phyloP scores from a whole-genome alignment of 1,284 basidiomycete species.

The Meripilus lineatus region DNA sequence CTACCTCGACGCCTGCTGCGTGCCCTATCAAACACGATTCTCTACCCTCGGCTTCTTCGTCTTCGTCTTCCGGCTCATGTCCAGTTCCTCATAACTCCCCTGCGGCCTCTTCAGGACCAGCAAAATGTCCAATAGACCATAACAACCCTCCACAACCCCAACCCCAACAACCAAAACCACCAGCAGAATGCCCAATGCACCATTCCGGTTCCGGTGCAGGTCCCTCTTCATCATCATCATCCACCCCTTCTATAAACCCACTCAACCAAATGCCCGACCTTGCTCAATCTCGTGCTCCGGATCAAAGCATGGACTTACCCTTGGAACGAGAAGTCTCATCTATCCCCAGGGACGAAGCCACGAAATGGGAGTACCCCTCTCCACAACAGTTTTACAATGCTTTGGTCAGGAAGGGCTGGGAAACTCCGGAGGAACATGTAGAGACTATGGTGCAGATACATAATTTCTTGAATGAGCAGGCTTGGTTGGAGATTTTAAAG shows the following conservation, averaged over 20 bases:
- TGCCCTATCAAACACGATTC: slow-evolving; percentile 10
- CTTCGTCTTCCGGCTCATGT: slow-evolving; percentile 30
- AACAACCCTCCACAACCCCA: no score
- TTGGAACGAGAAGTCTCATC: slow-evolving; percentile 76
- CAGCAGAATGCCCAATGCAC: slow-evolving; percentile 42
- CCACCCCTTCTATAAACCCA: slow-evolving; percentile 61
- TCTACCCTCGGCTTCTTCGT: not conserved
- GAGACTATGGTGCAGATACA: slow-evolving; percentile 98
- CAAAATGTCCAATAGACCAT: slow-evolving; percentile 45
- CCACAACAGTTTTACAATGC: slow-evolving; percentile 99
- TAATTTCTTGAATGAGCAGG: slow-evolving; percentile 96
- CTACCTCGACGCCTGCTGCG: slow-evolving; percentile 2
- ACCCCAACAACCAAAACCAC: slow-evolving; percentile 11
- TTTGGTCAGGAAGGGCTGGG: slow-evolving; percentile 94
- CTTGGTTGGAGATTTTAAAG: slow-evolving; percentile 91
- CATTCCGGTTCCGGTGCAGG: slow-evolving; percentile 34
- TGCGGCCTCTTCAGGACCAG: slow-evolving; percentile 20
- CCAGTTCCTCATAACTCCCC: slow-evolving; percentile 33
- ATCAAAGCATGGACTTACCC: slow-evolving; percentile 62
- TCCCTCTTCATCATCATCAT: no score
- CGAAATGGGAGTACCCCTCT: slow-evolving; percentile 93
- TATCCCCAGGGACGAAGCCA: slow-evolving; percentile 71
- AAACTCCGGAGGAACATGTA: slow-evolving; percentile 94
- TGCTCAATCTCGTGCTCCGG: slow-evolving; percentile 60
- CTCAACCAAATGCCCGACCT: slow-evolving; percentile 89